Base-by-base conservation (phyloP, 2,329 filamentous ascomycete species). In the Amauroascus verrucosus region DNA sequence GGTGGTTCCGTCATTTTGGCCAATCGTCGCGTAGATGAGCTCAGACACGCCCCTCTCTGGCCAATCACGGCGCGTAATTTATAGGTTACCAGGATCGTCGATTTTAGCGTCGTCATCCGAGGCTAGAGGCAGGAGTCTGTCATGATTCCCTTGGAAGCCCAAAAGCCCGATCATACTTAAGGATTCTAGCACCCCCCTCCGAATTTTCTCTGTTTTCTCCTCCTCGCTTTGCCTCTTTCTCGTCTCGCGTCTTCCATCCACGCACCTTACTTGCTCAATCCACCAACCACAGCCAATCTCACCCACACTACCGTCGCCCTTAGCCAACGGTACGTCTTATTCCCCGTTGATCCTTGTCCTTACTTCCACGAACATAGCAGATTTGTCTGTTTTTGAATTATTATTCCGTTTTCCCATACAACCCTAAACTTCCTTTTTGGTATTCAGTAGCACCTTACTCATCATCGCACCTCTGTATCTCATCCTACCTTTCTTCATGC, bases 131-230 rank as follows among this genome's bases (percentile, higher is more conserved):
- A 65, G 60, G 58, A 60, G 60, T 57, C 63, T 61, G 65, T 59
- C 60, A 57, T 63, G 53, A 41, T 46, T 59, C 54, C 53, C 54
- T 57, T 52, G 62, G 61, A 62, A 62, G 63, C 63, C 58, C 58
- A 60, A 48, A 28, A 53, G 62, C 58, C 58, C 63, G 63, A 60
- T 64, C 66, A 63, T 69, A 69, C 66, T 69, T 69, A 69, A 69
- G 67, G 62, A 67, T 69, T 69, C 66, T 67, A 63, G 63, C 65
- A 67, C 65, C 67, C 67, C 57, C 65, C 63, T 65, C 64, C 61
- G 63, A 63, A 47, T 52, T 61, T 68, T 61, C 63, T 64, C 63
- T 64, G 60, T 61, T 61, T 64, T 66, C 62, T 65, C 67, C 66
- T 64, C 66, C 35, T 51, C 28, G 48, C 48, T 35, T 51, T 51